phyloP scores from a whole-genome alignment of 352 stramenopile genomes.

The Phytophthora nicotianae region DNA sequence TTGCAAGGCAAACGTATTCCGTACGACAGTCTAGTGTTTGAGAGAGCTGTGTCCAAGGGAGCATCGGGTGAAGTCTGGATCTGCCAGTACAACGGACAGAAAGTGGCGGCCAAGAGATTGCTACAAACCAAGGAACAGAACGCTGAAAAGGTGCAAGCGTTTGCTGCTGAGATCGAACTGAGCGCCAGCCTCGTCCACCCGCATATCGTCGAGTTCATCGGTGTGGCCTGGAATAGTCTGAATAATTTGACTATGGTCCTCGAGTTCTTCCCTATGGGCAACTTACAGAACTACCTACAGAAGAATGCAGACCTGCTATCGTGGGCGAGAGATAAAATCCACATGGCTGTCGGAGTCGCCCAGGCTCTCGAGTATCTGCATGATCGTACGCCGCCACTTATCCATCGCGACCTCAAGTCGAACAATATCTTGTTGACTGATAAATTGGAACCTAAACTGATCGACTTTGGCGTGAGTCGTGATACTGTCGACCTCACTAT shows the following conservation, averaged over 20 bases:
- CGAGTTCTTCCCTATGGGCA: constrained; percentile 34
- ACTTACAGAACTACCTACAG: constrained; percentile 25
- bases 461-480: constrained; percentile 83
- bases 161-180: constrained; percentile 62
- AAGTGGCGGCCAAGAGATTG: constrained; percentile 51
- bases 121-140: constrained; percentile 31
- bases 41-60: constrained; percentile 39
- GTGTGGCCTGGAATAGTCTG: constrained; percentile 55
- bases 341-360: constrained; percentile 51
- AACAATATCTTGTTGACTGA: constrained; percentile 83
- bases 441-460: constrained; percentile 69
- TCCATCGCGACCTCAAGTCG: constrained; percentile 40
- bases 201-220: constrained; percentile 58
- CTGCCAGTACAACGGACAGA: constrained; percentile 45
- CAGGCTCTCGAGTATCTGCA: constrained; percentile 44
- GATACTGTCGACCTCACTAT: constrained; percentile 24
- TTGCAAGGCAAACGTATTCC: no score
- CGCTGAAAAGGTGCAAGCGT: constrained; percentile 35
- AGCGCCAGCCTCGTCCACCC: constrained; percentile 55
- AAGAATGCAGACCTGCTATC: constrained; percentile 32
- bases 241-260: constrained; percentile 45
- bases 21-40: no score
- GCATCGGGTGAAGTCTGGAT: constrained; percentile 56
- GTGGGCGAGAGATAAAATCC: constrained; percentile 46
- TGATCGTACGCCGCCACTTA: constrained; percentile 23